Percentiles rank a stretch among this genome's conserved stretches.
Evolutionary conservation across 148 eudicot genomes (phyloP).

Genomic region (Rhododendron ovatum): DNA sequence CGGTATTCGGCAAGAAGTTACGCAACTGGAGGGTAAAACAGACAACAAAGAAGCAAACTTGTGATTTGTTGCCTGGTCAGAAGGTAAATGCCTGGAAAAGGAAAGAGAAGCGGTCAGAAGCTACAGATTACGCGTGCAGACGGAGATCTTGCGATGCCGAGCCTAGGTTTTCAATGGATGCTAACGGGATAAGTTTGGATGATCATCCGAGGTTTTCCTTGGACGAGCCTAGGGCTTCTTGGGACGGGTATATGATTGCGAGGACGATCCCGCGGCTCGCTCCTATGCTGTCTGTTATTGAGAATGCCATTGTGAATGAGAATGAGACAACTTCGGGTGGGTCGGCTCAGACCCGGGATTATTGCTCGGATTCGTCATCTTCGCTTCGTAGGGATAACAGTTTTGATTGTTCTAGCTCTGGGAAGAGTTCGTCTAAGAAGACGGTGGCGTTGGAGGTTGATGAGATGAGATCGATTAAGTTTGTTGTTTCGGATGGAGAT

Average conservation of each 20-base stretch:
- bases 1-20: conserved; percentile 42
- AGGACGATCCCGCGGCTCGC: conserved; percentile 44
- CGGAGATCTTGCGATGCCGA: conserved; percentile 65
- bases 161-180: conserved; percentile 63
- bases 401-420: conserved; percentile 54
- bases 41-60: conserved; percentile 22
- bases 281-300: conserved; percentile 71
- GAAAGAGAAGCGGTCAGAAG: conserved; percentile 50
- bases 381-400: conserved; percentile 44
- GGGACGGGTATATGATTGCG: conserved; percentile 82
- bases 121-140: conserved; percentile 37
- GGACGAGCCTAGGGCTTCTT: conserved; percentile 83
- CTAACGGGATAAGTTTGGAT: conserved; percentile 33
- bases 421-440: conserved; percentile 47
- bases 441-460: conserved; percentile 33
- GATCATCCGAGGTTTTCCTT: conserved; percentile 35
- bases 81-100: conserved; percentile 24
- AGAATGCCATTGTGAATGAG: conserved; percentile 57
- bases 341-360: conserved; percentile 31
- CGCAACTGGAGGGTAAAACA: conserved; percentile 69
- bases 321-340: conserved; percentile 44
- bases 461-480: conserved; percentile 34
- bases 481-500: conserved; percentile 63
- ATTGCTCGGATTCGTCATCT: conserved; percentile 37
- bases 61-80: conserved; percentile 22